Conservation (phyloP, 1,139 yeast genomes). For the Nakaseomyces kungkrabaensis region DNA sequence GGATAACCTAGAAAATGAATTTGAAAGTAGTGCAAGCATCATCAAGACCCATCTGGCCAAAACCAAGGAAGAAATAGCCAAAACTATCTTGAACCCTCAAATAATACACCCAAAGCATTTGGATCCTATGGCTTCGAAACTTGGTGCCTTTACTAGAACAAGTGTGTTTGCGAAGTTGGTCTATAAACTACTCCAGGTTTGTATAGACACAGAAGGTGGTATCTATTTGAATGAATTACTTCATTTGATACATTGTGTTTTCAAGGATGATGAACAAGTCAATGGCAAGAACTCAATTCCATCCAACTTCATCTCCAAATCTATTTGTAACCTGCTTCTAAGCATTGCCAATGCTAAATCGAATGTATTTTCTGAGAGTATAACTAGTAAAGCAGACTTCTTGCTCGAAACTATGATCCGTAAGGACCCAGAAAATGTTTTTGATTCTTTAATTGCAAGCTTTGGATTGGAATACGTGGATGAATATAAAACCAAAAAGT, state of each 20-base stretch:
- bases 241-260: constrained; percentile 57
- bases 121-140: constrained; percentile 24
- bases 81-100: constrained; percentile 38
- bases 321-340: constrained; percentile 47
- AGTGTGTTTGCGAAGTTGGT: constrained; percentile 45
- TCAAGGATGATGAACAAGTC: constrained; percentile 43
- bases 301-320: constrained; percentile 41
- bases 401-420: constrained; percentile 42
- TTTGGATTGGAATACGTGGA: constrained; percentile 49
- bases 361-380: constrained; percentile 36
- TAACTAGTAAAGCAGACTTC: constrained; percentile 45
- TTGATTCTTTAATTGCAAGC: constrained; percentile 43
- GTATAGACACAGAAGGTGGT: constrained; percentile 42
- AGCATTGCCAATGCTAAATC: constrained; percentile 39
- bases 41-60: constrained; percentile 31
- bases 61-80: constrained; percentile 33
- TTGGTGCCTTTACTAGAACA: constrained; percentile 48
- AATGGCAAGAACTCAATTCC: constrained; percentile 35
- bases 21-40: constrained; percentile 36
- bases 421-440: constrained; percentile 38
- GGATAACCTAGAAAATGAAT: constrained; percentile 29
- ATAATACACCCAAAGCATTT: constrained; percentile 27
- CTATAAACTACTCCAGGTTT: constrained; percentile 45
- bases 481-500: constrained; percentile 38
- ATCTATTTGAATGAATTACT: constrained; percentile 48